Conservation (phyloP, 2,329 filamentous ascomycete genomes). For the Pseudonectria foliicola region DNA sequence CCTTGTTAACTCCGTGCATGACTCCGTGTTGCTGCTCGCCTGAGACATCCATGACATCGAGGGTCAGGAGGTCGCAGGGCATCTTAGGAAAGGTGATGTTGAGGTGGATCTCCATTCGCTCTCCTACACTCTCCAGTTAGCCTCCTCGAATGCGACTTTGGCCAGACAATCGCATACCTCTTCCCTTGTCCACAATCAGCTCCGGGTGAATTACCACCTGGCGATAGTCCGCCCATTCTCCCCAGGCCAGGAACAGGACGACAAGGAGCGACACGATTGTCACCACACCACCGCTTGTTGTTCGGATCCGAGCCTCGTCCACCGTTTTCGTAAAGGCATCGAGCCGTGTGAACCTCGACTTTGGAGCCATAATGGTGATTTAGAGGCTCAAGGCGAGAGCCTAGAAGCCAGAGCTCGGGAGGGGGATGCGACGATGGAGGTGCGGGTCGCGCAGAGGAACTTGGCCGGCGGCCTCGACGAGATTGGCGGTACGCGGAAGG, state of each 20-base stretch:
- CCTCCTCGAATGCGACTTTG: background rate
- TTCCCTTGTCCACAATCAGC: slow-evolving; percentile 89
- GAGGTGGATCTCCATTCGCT: slow-evolving; percentile 98
- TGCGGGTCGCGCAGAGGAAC: no score
- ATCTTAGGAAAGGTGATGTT: slow-evolving; percentile 93
- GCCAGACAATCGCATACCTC: slow-evolving; percentile 53
- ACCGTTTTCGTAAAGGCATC: slow-evolving; percentile 99
- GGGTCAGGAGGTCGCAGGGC: slow-evolving; percentile 89
- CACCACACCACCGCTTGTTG: slow-evolving; percentile 89
- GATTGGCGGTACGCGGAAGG: no score
- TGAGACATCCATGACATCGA: slow-evolving; percentile 98
- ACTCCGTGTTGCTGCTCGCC: slow-evolving; percentile 95
- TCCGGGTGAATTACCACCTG: slow-evolving; percentile 82
- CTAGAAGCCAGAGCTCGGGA: no score
- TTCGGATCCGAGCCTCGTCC: slow-evolving; percentile 93
- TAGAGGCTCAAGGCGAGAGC: slow-evolving; percentile 6
- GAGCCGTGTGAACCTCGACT: slow-evolving; percentile 91
- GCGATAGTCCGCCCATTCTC: slow-evolving; percentile 93
- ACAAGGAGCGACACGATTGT: slow-evolving; percentile 86
- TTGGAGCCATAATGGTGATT: slow-evolving; percentile 61
- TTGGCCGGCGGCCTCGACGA: no score
- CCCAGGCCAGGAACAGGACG: slow-evolving; percentile 82
- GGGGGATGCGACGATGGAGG: no score
- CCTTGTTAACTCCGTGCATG: slow-evolving; percentile 85
- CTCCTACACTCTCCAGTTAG: slow-evolving; percentile 45